Percentiles rank a stretch among this genome's conserved stretches.
Evolutionary conservation across 768 basidiomycete genomes (phyloP).

Genomic region (Lactarius evosmus): DNA sequence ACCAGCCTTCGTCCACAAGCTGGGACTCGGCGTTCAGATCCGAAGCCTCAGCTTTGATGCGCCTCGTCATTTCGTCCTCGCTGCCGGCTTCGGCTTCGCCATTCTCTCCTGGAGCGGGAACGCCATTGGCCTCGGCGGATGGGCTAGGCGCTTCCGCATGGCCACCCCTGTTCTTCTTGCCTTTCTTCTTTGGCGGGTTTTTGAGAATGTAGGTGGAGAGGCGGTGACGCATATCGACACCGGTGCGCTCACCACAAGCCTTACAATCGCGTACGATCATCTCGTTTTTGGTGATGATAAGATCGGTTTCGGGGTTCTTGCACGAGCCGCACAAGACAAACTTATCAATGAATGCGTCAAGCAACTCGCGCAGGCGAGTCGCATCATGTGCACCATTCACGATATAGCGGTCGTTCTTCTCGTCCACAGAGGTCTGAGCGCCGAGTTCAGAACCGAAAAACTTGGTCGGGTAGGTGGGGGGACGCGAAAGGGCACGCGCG

Average conservation of each 20-base stretch:
- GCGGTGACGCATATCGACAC: slow-evolving; percentile 95
- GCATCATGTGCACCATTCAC: slow-evolving; percentile 97
- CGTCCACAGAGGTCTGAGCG: slow-evolving; percentile 94
- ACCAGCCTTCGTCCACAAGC: slow-evolving; percentile 77
- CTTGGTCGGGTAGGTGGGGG: slow-evolving; percentile 95
- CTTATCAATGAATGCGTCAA: slow-evolving; percentile 97
- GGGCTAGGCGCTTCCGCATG: slow-evolving; percentile 46
- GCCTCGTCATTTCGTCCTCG: slow-evolving; percentile 84
- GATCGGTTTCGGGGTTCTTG: slow-evolving; percentile 99
- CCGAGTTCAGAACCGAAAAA: slow-evolving; percentile 99
- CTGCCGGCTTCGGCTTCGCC: slow-evolving; percentile 48
- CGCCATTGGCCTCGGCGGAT: slow-evolving; percentile 38
- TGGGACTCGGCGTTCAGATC: slow-evolving; percentile 62
- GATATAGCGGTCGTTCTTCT: slow-evolving; percentile 96
- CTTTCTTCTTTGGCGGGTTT: slow-evolving; percentile 90
- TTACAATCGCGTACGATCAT: slow-evolving; percentile 96
- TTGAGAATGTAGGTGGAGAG: slow-evolving; percentile 94
- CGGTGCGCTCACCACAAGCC: slow-evolving; percentile 91
- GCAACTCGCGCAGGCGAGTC: slow-evolving; percentile 86
- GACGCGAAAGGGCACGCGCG: slow-evolving; percentile 90
- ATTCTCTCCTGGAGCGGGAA: slow-evolving; percentile 40
- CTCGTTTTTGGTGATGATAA: slow-evolving; percentile 85
- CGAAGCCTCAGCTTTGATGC: slow-evolving; percentile 88
- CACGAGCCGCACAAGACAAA: slow-evolving; percentile 96
- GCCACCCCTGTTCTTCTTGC: slow-evolving; percentile 63